These are phyloP conservation scores for Sicyos edulis DNA, from an alignment of 306 rosid genomes.

Conservation along the genomic window DNA sequence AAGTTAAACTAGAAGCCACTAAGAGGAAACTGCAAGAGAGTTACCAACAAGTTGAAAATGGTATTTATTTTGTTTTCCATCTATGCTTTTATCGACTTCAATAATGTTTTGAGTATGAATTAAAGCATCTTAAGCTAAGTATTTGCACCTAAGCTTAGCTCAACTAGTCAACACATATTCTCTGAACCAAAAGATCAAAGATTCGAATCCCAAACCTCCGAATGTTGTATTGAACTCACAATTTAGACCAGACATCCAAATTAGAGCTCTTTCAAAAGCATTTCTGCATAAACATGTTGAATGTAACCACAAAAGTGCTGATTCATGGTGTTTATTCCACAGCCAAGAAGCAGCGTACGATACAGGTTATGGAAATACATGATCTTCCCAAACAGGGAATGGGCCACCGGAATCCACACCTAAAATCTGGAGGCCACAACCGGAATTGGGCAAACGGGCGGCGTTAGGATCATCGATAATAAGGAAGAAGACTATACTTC, in stretches of 20 bases:
- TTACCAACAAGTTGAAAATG: conserved; percentile 90
- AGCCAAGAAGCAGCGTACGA: conserved; percentile 89
- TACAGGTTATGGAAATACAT: conserved; percentile 87
- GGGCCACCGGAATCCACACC: conserved; percentile 41
- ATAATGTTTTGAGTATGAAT: background rate
- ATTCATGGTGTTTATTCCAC: conserved; percentile 24
- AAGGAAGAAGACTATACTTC: conserved; percentile 7
- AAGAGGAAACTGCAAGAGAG: conserved; percentile 93
- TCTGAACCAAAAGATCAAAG: too few relatives aligned
- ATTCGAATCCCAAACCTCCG: too few relatives aligned
- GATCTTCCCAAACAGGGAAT: conserved; percentile 78
- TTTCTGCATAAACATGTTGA: background rate
- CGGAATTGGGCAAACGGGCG: conserved; percentile 52
- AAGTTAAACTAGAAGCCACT: conserved; percentile 80
- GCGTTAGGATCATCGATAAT: conserved; percentile 29
- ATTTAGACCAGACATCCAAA: background rate
- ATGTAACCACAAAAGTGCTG: background rate
- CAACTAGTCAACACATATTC: too few relatives aligned
- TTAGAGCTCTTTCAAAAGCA: background rate
- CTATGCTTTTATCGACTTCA: background rate
- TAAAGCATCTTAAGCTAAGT: background rate
- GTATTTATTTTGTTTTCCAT: conserved; percentile 28
- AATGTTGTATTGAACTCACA: too few relatives aligned
- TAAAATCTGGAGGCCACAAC: conserved; percentile 53
- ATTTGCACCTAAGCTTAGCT: too few relatives aligned